Base-by-base conservation (phyloP, 495 filamentous ascomycete genomes). In the Aspergillus saccharolyticus region DNA sequence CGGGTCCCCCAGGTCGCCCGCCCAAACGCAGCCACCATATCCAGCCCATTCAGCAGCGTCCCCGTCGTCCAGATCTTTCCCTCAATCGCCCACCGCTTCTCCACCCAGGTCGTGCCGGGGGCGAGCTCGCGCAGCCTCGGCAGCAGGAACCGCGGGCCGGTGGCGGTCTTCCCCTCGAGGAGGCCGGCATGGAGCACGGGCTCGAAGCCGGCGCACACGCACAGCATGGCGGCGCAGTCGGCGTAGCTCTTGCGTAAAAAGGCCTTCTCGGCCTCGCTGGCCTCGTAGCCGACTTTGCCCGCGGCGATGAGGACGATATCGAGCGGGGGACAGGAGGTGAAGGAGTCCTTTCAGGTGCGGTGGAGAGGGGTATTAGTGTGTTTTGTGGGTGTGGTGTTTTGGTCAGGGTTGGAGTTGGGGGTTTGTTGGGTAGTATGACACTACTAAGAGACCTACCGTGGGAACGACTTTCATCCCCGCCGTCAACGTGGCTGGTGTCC, bases 31-130 rank as follows among this genome's bases (percentile, higher is more conserved):
- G 51, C 59, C 52, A 66, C 65, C 58, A 74, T 59, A 46, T 72
- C 71, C 4, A 61, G 39, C 19, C 71, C 71, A 28, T 68, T 70
- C 45, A 69, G 44, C 57, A 74, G 19, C 2, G 63, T 58, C 9
- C 70, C 71, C 43, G 62, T 67, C 15, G 61, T 69, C 66, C 68
- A 69, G 47, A 69, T 42, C 62, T 70, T 65, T 15, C 62, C 66
- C 55, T 68, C 66, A 2, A 48, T 42, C 20, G 62, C 66, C 56
- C 60, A 70, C 14, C 66, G 54, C 55, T 67, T 70, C 53, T 65
- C 59, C 12, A 69, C 59, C 68, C 68, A 70, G 43, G 63, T 61
- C 28, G 57, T 60, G 1, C 54, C 59, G 1, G 58, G 61, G 0
- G 50, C 42, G n/a, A 18, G 28, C 42, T 58, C n/a, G 10, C 28